Evolutionary conservation across 352 stramenopile genomes (phyloP).

Genomic region (Aphanomyces cochlioides): DNA sequence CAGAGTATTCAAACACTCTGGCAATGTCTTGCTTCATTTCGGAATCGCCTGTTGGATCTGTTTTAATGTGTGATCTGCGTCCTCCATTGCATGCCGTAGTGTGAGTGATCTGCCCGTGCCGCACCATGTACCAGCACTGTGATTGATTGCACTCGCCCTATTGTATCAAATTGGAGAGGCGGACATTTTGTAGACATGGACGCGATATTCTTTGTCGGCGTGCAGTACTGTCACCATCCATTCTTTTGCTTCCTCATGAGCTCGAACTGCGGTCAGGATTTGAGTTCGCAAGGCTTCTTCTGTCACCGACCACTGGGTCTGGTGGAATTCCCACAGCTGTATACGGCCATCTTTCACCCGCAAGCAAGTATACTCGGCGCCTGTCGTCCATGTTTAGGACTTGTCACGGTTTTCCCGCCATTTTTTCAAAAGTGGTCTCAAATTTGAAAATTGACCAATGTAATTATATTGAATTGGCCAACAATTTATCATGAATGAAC

Average conservation of each 20-base stretch:
- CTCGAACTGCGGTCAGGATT: not conserved
- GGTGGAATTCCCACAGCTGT: conserved; percentile 22
- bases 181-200: conserved; percentile 58
- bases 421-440: too few species aligned
- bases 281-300: not conserved
- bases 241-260: not conserved
- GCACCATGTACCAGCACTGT: conserved; percentile 54
- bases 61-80: conserved; percentile 33
- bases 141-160: conserved; percentile 21
- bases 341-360: conserved; percentile 8
- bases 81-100: conserved; percentile 29
- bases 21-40: conserved; percentile 51
- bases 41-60: conserved; percentile 40
- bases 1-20: conserved; percentile 83
- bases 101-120: conserved; percentile 39
- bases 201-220: conserved; percentile 39
- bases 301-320: not conserved
- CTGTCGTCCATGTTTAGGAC: conserved; percentile 1
- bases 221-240: conserved; percentile 66
- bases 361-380: conserved; percentile 25
- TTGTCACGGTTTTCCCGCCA: too few species aligned
- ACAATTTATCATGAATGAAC: too few species aligned
- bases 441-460: too few species aligned
- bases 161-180: conserved; percentile 28
- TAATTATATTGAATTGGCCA: too few species aligned